Evolutionary conservation across 2,329 filamentous ascomycete species (phyloP), one percentile per base, ranked within the genome.

Genomic region (Xylariaceae sp.): DNA sequence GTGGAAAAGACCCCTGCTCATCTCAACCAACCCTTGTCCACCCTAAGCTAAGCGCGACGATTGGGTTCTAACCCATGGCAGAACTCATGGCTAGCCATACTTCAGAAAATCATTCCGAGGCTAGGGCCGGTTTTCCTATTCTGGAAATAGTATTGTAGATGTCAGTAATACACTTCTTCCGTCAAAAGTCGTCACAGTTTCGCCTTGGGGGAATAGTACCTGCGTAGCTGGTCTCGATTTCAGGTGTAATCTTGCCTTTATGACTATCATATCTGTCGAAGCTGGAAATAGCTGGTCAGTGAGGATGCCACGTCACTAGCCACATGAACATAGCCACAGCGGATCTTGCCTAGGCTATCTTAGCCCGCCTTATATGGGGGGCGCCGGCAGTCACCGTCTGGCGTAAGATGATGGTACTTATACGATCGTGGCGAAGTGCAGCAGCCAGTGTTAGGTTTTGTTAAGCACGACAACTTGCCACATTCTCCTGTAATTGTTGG

Each of bases 351-450:
- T 48, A 53, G 39, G 48, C 33, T 39, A 47, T 34, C n/a, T n/a
- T n/a, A n/a, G n/a, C n/a, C n/a, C n/a, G n/a, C n/a, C n/a, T n/a
- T n/a, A n/a, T n/a, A n/a, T 29, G 11, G 28, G 28, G 28, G 28
- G 28, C 28, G 28, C 6, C 28, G 28, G 28, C 28, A 11, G 28
- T n/a, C n/a, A n/a, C n/a, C n/a, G n/a, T n/a, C n/a, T n/a, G n/a
- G n/a, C 9, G 23, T 29, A 7, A 17, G 43, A 14, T 31, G 23
- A 23, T 8, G 7, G n/a, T n/a, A n/a, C 47, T 19, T 58, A 57
- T 66, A 65, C 63, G 63, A 66, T 41, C 56, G 65, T 68, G 66
- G 69, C 68, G 67, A 63, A 68, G 67, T 66, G 62, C 66, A 64
- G 65, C 29, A 31, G 39, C 56, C 19, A 3, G 47, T 33, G 26